A percentile compares a stretch with the other conserved stretches of the same genome.
phyloP scores from a whole-genome alignment of 305 asterid species.

The Caryopteris hybrid region DNA sequence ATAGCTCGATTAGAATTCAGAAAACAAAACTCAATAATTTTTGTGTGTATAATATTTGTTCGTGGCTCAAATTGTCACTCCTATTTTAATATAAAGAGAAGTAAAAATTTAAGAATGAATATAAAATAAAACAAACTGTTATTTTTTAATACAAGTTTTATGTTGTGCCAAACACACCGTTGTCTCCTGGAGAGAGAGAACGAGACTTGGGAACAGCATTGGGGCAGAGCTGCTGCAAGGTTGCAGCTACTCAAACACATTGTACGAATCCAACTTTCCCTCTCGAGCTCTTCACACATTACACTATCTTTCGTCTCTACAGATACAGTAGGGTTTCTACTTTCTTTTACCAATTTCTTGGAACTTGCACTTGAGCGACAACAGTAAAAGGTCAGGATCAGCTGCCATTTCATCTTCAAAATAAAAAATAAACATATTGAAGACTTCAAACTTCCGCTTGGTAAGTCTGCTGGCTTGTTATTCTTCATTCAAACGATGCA shows the following conservation, averaged over 20 bases:
- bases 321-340: slow-evolving; percentile 6
- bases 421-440: background rate
- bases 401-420: background rate
- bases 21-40: too few relatives aligned
- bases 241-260: background rate
- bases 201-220: slow-evolving; percentile 36
- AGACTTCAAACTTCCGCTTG: background rate
- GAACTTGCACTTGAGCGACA: slow-evolving; percentile 2
- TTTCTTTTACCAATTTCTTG: slow-evolving; percentile 16
- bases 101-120: too few relatives aligned
- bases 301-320: background rate
- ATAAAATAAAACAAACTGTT: background rate
- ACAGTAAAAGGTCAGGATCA: background rate
- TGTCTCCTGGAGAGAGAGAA: background rate
- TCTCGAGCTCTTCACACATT: slow-evolving; percentile 13
- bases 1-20: too few relatives aligned
- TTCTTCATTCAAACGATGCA: background rate
- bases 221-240: background rate
- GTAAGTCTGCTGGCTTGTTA: slow-evolving; percentile 10
- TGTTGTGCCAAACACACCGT: slow-evolving; percentile 15
- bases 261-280: slow-evolving; percentile 11
- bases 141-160: background rate
- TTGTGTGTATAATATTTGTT: too few relatives aligned
- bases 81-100: too few relatives aligned
- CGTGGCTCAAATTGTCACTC: too few relatives aligned